Evolutionary conservation across 2,329 filamentous ascomycete genomes (phyloP), one percentile per base, ranked within the genome.

Genomic region (Aspergillus ochraceoroseus): DNA sequence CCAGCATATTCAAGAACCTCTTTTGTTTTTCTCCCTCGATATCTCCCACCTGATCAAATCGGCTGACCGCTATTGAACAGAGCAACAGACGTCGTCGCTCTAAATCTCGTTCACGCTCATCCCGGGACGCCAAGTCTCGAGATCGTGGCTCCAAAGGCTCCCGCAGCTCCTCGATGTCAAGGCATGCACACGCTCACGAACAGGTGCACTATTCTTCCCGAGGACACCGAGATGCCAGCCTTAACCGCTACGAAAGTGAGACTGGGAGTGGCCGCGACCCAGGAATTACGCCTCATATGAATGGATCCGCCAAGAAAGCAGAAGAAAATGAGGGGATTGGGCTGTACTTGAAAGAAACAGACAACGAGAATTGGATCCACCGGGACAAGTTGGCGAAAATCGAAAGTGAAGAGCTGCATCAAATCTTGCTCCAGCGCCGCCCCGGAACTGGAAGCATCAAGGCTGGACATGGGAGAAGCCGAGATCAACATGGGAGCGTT

Each of bases 381-480:
- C 62, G 70, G 7, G 70, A 73, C 49, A 73, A 73, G 51, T 51
- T 73, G 42, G 70, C 70, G 14, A 65, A 64, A 38, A 73, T 73
- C 22, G 70, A 73, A 50, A 72, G 68, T 41, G 67, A 72, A 54
- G 70, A 73, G 49, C 52, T 73, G 33, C 70, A 72, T 38, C 68
- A 70, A 48, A 66, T 70, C 32, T 58, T 66, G 23, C 69, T 59
- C 51, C 67, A 61, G 42, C 63, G 57, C 41, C 64, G 58, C 14
- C 57, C 58, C 26, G 59, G 63, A 34, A 53, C 59, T 8, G 61
- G 59, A 29, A 66, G 55, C 45, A 62, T 57, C 44, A 62, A 58
- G 46, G 59, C 65, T 22, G 58, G 55, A 29, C 62, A 62, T 43
- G 64, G 57, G 12, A 58, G 57, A 28, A 65, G 61, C 46, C 58